Evolutionary conservation across 768 basidiomycete species (phyloP), one percentile per base, ranked within the genome.

Genomic region (Hemileccinum impolitum): DNA sequence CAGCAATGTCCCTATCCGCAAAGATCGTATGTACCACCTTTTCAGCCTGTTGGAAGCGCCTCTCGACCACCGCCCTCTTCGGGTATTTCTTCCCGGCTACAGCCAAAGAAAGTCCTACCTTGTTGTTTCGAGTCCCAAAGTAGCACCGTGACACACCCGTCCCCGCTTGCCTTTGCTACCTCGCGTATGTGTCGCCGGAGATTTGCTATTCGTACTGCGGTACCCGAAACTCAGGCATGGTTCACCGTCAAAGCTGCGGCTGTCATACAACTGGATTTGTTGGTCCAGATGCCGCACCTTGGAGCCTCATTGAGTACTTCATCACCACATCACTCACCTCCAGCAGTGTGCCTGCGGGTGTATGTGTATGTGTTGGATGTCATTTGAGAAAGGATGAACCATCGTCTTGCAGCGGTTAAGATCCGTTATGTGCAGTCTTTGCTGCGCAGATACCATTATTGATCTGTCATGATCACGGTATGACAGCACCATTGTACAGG

Each of bases 51-150:
- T 55, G 55, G 51, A 66, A 63, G 44, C 60, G 57, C 45, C 60
- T 65, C 46, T 61, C 65, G 51, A 70, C 62, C 39, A 71, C 58
- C 37, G 70, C 69, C 49, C 60, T 58, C 74, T 78, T 63, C 26
- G 50, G 50, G 51, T 37, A 50, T 52, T 30, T 53, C 38, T 59
- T 37, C 48, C 45, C 37, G 11, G 30, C 37, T 46, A 39, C 43
- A 52, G 45, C 50, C 47, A 43, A 51, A 39, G 48, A 40, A 43
- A 50, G 42, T 50, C 66, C 46, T 68, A 75, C 78, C 70, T 73
- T 73, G 13, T 50, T 54, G 43, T 76, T 75, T 26, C 79, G 70
- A 75, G 58, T 81, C 80, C 76, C 78, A 79, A 25, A 77, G 55
- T 12, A 70, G 57, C 25, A 78, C n/a, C n/a, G n/a, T n/a, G n/a